A percentile compares a stretch with the other conserved stretches of the same genome.
These are phyloP conservation scores for Penicillium occitanis DNA, from an alignment of 2,329 filamentous ascomycete species.

Conservation along the genomic window DNA sequence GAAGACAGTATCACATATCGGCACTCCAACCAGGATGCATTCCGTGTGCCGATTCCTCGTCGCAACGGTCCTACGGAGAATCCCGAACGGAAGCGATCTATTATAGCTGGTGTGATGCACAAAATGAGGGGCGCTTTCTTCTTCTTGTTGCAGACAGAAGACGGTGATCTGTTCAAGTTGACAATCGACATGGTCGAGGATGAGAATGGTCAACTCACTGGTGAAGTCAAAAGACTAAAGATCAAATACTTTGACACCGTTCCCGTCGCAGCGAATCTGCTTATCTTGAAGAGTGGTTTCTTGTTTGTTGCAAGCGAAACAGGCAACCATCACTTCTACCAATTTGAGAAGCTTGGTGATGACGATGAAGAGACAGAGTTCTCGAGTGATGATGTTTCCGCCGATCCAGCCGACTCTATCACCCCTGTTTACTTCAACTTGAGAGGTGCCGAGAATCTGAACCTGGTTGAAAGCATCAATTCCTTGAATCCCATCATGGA, in stretches of 20 bases:
- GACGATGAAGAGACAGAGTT: conserved; percentile 90
- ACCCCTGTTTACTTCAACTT: conserved; percentile 83
- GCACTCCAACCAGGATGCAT: conserved; percentile 91
- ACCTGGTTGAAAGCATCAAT: conserved; percentile 78
- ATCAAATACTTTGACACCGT: conserved; percentile 99
- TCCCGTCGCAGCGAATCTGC: conserved; percentile 79
- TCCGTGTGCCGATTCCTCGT: conserved; percentile 84
- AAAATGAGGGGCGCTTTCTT: conserved; percentile 97
- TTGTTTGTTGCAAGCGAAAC: conserved; percentile 89
- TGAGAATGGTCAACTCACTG: conserved; percentile 70
- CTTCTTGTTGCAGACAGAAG: conserved; percentile 91
- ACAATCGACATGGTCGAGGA: conserved; percentile 89
- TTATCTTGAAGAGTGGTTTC: conserved; percentile 93
- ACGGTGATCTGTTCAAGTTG: conserved; percentile 97
- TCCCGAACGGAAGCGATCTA: conserved; percentile 81
- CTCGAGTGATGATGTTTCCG: conserved; percentile 75
- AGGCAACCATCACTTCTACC: conserved; percentile 92
- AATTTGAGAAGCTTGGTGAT: conserved; percentile 95
- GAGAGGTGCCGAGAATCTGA: conserved; percentile 75
- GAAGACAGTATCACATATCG: conserved; percentile 94
- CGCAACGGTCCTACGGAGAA: conserved; percentile 87
- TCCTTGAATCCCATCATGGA: conserved; percentile 90
- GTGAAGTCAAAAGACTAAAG: conserved; percentile 78
- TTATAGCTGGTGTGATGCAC: conserved; percentile 93
- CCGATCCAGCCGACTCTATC: conserved; percentile 70